Evolutionary conservation across 2,329 filamentous ascomycete species (phyloP).

Genomic region (Bipolaris oryzae): DNA sequence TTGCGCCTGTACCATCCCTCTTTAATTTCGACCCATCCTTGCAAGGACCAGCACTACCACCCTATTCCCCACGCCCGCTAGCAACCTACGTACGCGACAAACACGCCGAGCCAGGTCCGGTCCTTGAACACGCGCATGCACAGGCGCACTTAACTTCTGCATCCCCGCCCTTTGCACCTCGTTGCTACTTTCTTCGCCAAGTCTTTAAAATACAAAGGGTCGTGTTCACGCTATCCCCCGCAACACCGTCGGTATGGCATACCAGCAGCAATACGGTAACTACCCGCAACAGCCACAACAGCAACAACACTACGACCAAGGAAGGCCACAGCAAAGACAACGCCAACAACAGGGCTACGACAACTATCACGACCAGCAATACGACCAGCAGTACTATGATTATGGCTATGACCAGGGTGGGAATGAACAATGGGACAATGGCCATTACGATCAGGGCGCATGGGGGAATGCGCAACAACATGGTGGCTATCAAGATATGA

Average conservation of each 20-base stretch:
- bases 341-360: conserved; percentile 38
- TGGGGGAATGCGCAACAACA: conserved; percentile 37
- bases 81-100: conserved; percentile 13
- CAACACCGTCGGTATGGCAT: conserved; percentile 45
- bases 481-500: conserved; percentile 32
- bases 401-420: conserved; percentile 44
- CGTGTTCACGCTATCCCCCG: conserved; percentile 23
- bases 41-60: conserved; percentile 21
- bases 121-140: conserved; percentile 6
- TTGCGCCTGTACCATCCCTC: conserved; percentile 15
- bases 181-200: conserved; percentile 29
- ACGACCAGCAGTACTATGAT: conserved; percentile 42
- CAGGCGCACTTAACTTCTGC: conserved; percentile 20
- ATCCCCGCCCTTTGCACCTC: conserved; percentile 28
- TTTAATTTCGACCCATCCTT: conserved; percentile 30
- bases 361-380: conserved; percentile 20
- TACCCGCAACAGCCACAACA: conserved; percentile 46
- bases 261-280: conserved; percentile 47
- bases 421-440: conserved; percentile 45
- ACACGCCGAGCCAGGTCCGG: conserved; percentile 19
- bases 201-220: conserved; percentile 21
- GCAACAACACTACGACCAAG: conserved; percentile 42
- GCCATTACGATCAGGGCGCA: conserved; percentile 40
- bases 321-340: conserved; percentile 16
- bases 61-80: conserved; percentile 10